Base-by-base conservation (phyloP, 2,329 filamentous ascomycete species). In the Botrytis medusae region DNA sequence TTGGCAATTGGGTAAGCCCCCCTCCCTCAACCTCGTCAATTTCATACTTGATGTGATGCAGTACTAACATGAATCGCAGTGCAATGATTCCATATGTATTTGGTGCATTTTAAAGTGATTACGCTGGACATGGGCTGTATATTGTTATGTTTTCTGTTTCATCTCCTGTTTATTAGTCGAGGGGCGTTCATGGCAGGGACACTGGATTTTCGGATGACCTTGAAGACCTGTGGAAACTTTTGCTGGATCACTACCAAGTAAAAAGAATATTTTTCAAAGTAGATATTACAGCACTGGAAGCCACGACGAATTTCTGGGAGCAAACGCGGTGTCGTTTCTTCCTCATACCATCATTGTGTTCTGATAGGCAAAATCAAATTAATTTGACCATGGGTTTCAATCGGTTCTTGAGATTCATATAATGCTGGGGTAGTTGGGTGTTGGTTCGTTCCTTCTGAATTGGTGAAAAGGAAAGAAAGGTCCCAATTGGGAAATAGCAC, bases 1-100 rank as follows among this genome's bases (percentile, higher is more conserved):
- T 87, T 98, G 81, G 93, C 93, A 73, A 88, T 98, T 82, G 95
- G 95, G 96, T 98, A 89, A 85, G 94, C 92, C 51, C 46, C 61
- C 61, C 67, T 64, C 12, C 4, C 8, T 2, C 14, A 14, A 48
- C 29, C 54, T 51, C n/a, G 8, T 37, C 37, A 16, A 48, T 12
- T 60, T 14, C 42, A 14, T 12, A 61, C 44, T 32, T n/a, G 46
- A 44, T 14, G 9, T 4, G 29, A 54, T 37, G 37, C 7, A 25
- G 64, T 69, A 62, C 78, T 79, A 75, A 79, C 69, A 34, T 29
- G 6, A 40, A 62, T 12, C 32, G 14, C 73, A 81, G 80, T 74
- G 80, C 80, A 64, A 78, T 79, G 40, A 80, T 81, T 64, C 80
- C 80, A 75, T 81, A 81, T 63, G 79, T 79, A 29, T 79, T 81